Conservation (phyloP, 1,284 basidiomycete species). For the Gomphus bonarii region DNA sequence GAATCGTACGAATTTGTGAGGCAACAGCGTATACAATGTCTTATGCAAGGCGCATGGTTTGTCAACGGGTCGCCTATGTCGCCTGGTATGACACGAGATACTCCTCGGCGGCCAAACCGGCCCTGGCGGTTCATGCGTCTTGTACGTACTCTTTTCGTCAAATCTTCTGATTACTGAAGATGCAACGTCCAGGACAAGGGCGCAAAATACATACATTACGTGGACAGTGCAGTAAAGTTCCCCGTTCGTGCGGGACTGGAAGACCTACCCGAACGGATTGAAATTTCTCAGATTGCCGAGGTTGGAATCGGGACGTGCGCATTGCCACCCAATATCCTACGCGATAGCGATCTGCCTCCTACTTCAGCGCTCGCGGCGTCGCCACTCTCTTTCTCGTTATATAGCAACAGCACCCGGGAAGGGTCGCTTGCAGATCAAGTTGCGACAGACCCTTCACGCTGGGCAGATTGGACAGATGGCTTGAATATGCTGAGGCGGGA, state of each 20-base stretch:
- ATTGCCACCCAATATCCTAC: conserved; percentile 49
- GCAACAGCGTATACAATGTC: conserved; percentile 82
- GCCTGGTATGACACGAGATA: conserved; percentile 36
- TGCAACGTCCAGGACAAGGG: conserved; percentile 49
- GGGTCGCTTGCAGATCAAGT: conserved; percentile 78
- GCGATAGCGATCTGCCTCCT: conserved; percentile 47
- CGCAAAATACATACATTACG: conserved; percentile 71
- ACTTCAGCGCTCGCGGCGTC: conserved; percentile 38
- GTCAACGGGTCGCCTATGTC: conserved; percentile 56
- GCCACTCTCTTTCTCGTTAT: conserved; percentile 71
- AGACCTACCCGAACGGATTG: conserved; percentile 79
- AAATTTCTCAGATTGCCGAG: conserved; percentile 69
- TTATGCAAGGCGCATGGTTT: conserved; percentile 89
- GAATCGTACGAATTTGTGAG: conserved; percentile 91
- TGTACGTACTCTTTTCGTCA: conserved; percentile 28
- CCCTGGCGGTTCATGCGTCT: conserved; percentile 76
- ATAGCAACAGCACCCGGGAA: conserved; percentile 51
- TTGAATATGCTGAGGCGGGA: conserved; percentile 79
- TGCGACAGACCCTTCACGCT: conserved; percentile 74
- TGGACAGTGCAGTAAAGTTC: conserved; percentile 70
- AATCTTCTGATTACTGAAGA: conserved; percentile 2
- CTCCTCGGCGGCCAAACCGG: conserved; percentile 42
- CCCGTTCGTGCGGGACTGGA: conserved; percentile 73
- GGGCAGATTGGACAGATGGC: conserved; percentile 96
- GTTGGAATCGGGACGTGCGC: conserved; percentile 72